These are phyloP conservation scores for Luffa aegyptiaca DNA, from an alignment of 306 rosid genomes.

Conservation along the genomic window DNA sequence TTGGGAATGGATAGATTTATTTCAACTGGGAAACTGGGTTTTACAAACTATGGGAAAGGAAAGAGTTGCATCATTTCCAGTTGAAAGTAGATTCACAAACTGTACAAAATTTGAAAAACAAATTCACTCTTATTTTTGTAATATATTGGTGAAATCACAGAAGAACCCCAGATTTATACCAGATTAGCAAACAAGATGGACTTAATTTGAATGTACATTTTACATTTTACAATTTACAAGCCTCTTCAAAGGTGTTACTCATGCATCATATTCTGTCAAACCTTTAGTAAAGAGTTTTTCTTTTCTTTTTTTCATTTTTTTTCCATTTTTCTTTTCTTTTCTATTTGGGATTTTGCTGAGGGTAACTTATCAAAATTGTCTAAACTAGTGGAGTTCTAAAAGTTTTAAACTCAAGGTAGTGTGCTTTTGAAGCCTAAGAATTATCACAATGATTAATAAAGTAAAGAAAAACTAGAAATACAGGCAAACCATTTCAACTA, in stretches of 20 bases:
- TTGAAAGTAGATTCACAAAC: conserved; percentile 18
- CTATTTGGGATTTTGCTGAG: not conserved
- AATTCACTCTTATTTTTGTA: conserved; percentile 21
- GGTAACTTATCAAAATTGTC: not conserved
- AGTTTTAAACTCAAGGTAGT: not conserved
- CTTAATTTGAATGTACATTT: conserved; percentile 4
- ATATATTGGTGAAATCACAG: conserved; percentile 8
- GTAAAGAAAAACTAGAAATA: not conserved
- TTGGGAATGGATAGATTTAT: conserved; percentile 29
- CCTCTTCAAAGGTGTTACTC: not conserved
- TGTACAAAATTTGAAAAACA: conserved; percentile 26
- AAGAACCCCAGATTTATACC: conserved; percentile 3
- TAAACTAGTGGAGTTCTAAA: not conserved
- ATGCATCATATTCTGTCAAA: not conserved
- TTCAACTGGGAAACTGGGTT: conserved; percentile 30
- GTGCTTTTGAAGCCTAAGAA: conserved; percentile 9
- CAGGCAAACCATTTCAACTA: conserved; percentile 1
- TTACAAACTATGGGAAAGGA: conserved; percentile 26
- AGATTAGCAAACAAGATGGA: not conserved
- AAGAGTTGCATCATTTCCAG: conserved; percentile 21
- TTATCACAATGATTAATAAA: conserved; percentile 12
- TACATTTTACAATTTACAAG: not conserved
- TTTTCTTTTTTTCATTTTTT: no score
- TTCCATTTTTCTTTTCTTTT: no score
- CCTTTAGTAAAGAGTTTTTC: not conserved